phyloP scores from a whole-genome alignment of 345 rosid species.

The Dipteronia dyeriana region DNA sequence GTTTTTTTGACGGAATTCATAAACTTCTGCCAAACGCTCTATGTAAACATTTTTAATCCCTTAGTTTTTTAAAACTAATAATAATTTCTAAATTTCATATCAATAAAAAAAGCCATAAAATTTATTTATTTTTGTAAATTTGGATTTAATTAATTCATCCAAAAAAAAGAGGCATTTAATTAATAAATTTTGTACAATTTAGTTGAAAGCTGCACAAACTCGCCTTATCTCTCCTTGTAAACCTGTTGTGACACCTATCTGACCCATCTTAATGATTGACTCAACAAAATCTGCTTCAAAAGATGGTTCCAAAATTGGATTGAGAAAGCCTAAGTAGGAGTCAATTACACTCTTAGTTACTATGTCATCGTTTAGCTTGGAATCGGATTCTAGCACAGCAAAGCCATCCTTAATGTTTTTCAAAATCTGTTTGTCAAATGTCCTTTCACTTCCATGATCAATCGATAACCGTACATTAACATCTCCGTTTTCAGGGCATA shows the following conservation, averaged over 20 bases:
- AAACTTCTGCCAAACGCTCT: no score
- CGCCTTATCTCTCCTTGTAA: slow-evolving; percentile 64
- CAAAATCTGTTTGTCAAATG: slow-evolving; percentile 61
- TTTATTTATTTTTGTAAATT: no score
- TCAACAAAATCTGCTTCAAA: slow-evolving; percentile 63
- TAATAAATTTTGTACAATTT: not conserved
- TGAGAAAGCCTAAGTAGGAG: slow-evolving; percentile 46
- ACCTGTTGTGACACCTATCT: slow-evolving; percentile 62
- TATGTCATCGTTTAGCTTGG: slow-evolving; percentile 63
- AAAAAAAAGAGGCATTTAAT: no score
- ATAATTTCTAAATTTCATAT: no score
- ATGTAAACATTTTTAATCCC: no score
- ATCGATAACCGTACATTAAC: slow-evolving; percentile 53
- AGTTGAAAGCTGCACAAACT: slow-evolving; percentile 60
- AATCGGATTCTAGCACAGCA: slow-evolving; percentile 75
- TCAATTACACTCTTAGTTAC: slow-evolving; percentile 45
- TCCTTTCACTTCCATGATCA: slow-evolving; percentile 50
- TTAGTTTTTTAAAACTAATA: no score
- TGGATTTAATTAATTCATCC: no score
- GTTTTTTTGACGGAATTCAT: no score
- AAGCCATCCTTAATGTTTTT: slow-evolving; percentile 60
- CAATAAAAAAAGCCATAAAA: no score
- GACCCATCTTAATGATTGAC: slow-evolving; percentile 71
- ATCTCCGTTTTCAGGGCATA: slow-evolving; percentile 63
- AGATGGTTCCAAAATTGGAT: slow-evolving; percentile 36